Evolutionary conservation across 177 flowering plant species (phyloP), one percentile per base, ranked within the genome.

Genomic region (Tripterygium wilfordii): DNA sequence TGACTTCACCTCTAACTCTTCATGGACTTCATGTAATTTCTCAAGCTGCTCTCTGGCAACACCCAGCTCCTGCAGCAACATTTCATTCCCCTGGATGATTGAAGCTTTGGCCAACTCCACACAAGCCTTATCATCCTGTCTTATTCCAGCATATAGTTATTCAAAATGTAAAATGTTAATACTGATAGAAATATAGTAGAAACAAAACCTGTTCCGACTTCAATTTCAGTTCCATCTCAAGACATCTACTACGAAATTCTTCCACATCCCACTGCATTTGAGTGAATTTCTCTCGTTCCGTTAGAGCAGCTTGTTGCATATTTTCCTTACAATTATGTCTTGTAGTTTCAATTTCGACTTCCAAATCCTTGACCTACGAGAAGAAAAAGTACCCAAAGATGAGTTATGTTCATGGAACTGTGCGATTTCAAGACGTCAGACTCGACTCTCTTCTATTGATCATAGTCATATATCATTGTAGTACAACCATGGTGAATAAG

Each of bases 191-290:
- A 15, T 5, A 2, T 31, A 9, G 1, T 10, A 54, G 17, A 39
- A 22, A 47, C 3, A 33, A 31, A 16, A 92, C 99, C 96, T 90
- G 79, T 51, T 75, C 82, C 19, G 70, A 51, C 39, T 81, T 87
- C 49, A 86, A 64, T 54, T 69, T 74, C 56, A 77, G 23, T 47
- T 94, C 96, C 80, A 79, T 56, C 53, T 87, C 99, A 71, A 81
- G 44, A 49, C 79, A 77, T 67, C 77, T 78, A 39, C 79, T 69
- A 14, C 88, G 72, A 46, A 94, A 77, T 56, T 94, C 99, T 62
- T 90, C 99, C 86, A 90, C 70, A 62, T 90, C 96, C 99, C 99
- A 94, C 65, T 94, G 99, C 81, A 77, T 80, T 68, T 87, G 96
- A 21, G 92, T 94, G 47, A 81, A 62, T 58, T 80, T 81, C 64